Evolutionary conservation across 129 eudicot genomes (phyloP), one percentile per base, ranked within the genome.

Genomic region (Apium graveolens): DNA sequence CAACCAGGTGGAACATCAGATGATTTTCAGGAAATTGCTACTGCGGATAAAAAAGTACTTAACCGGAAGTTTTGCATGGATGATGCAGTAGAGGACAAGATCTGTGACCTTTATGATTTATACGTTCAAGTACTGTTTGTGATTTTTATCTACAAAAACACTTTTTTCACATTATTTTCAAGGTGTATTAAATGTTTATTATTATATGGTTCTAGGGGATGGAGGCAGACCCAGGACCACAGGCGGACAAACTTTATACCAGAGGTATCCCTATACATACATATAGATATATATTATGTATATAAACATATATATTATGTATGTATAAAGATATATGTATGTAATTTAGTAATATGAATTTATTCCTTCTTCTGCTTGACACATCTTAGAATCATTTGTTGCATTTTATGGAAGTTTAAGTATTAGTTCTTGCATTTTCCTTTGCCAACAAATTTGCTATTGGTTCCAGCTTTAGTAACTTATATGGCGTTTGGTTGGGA

Each of bases 211-310:
- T 78, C 13, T 82, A 96, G 99, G 96, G 96, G 43, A 86, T 92
- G 3, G 98, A 91, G 46, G 99, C 89, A 82, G 97, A 96, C 81
- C 86, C 91, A 69, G 91, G 93, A 17, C 93, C 97, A 46, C 97
- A 90, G 80, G 92, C 89, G 72, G 84, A 91, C 82, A 96, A 86
- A 84, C 86, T 96, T 73, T 96, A 96, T 79, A 91, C 89, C 75
- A 97, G 92, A 97, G 99, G 70, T 62, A 78, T 76, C 68, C 16
- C 3, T 13, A 46, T 11, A 46, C 14, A 48, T 17, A 16, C 16
- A 48, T 14, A 14, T 3, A 16, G 3, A 39, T 39, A 39, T 5
- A 39, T 39, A 39, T 24, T n/a, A 16, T 70, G 35, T 37, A 45
- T 55, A 5, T 49, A 12, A 1, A 18, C 16, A 16, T 70, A 42